phyloP scores from a whole-genome alignment of 768 basidiomycete species.

The Peribolospora kevripleyi region DNA sequence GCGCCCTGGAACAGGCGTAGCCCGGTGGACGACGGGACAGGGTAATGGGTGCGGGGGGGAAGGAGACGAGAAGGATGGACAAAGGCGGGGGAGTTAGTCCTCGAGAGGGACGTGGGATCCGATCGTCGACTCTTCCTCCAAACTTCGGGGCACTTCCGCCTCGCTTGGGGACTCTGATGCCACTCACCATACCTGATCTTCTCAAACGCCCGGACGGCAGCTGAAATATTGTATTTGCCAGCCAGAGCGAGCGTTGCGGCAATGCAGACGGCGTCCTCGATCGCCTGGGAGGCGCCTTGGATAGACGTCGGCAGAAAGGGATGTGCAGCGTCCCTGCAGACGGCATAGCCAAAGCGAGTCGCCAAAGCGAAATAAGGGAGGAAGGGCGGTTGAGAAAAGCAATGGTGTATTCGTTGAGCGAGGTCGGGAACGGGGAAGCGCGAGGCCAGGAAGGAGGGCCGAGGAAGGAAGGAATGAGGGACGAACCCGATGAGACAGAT shows the following conservation, averaged over 20 bases:
- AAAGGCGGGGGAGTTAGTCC: no score
- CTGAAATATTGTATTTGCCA: slow-evolving; percentile 1
- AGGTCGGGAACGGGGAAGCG: no score
- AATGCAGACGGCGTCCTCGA: slow-evolving; percentile 15
- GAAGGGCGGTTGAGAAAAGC: background rate
- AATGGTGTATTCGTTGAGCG: no score
- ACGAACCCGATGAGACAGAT: background rate
- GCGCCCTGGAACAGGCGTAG: background rate
- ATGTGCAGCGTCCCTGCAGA: slow-evolving; percentile 6
- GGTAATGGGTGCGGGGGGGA: background rate
- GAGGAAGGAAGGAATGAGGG: background rate
- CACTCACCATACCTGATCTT: background rate
- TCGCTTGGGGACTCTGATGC: background rate
- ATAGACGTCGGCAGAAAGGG: slow-evolving; percentile 17
- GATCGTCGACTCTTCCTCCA: no score
- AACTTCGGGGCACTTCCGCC: no score
- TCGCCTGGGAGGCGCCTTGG: slow-evolving; percentile 13
- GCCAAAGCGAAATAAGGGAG: no score
- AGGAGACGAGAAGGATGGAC: no score
- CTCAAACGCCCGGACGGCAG: background rate
- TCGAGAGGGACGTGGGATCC: no score
- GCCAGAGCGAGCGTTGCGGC: slow-evolving; percentile 11
- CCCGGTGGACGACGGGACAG: background rate
- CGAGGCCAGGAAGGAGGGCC: background rate
- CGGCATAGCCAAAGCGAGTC: no score